Base-by-base conservation (phyloP, 306 rosid genomes). In the Ceratonia siliqua region DNA sequence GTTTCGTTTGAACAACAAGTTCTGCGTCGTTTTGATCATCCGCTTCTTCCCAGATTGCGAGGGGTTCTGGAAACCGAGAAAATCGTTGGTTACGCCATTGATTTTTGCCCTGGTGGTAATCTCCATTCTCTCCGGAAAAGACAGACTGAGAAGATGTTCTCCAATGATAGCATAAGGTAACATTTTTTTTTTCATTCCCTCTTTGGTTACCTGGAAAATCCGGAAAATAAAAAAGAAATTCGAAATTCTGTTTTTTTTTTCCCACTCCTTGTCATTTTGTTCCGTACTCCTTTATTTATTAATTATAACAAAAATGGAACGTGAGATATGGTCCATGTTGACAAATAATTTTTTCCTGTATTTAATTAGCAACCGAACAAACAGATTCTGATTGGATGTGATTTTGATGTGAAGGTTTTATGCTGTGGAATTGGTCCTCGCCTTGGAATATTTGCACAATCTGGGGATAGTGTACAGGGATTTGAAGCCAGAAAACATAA, bases 401-500 rank as follows among this genome's bases (percentile, higher is more conserved):
- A 32, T 33, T 42, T 55, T 28, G 4, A 12, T 46, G 33, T 54
- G 11, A 49, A 94, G 98, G 82, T 94, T 94, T 82, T 94, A 88
- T 13, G 97, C 98, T 0, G 97, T 92, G 55, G 98, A 94, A 72
- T 75, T 94, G 85, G 90, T 94, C 13, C 61, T 88, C 10, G 92
- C 82, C 13, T 79, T 94, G 77, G 98, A 91, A 62, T 94, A 94
- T 72, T 43, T 94, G 68, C 98, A 94, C 71, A 76, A 70, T n/a
- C 54, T 88, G 9, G 97, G 90, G 13, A 87, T 94, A 7, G 97
- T 87, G 20, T 91, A 94, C 78, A 83, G 98, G 30, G 98, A 94
- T 87, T 83, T 94, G 78, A 94, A 94, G 84, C 97, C 97, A 0
- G 98, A 94, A 24, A 94, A 94, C 50, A 75, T 94, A 15, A 83